A percentile compares a stretch with the other conserved stretches of the same genome.
phyloP scores from a whole-genome alignment of 23 red algal genomes.

The Gracilaria gracilis region DNA sequence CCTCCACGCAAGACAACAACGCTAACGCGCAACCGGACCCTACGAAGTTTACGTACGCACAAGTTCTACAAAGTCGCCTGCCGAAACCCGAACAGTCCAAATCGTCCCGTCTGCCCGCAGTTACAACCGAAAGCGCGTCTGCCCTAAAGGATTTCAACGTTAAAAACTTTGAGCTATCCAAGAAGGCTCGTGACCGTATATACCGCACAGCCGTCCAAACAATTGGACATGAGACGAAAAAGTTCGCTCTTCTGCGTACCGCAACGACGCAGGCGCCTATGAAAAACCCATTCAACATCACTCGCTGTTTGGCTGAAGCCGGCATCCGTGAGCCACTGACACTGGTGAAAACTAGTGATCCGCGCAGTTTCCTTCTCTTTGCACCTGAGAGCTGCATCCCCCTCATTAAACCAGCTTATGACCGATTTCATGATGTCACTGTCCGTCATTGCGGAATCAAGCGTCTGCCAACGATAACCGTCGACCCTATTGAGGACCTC shows the following conservation, averaged over 20 bases:
- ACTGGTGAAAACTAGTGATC: not conserved
- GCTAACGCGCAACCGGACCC: not conserved
- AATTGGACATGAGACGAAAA: not conserved
- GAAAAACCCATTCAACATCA: slow-evolving; percentile 1
- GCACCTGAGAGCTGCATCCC: not conserved
- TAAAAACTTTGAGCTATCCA: not conserved
- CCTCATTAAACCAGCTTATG: not conserved
- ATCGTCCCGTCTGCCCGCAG: not conserved
- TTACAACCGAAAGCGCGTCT: not conserved
- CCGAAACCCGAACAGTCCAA: not conserved
- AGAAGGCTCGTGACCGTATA: not conserved
- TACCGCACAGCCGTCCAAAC: not conserved
- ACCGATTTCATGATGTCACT: not conserved
- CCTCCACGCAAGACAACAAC: not conserved
- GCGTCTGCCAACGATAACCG: not conserved
- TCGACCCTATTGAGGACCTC: not conserved
- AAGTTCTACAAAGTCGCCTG: not conserved
- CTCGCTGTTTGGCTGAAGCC: not conserved
- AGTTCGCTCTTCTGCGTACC: not conserved
- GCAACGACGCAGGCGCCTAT: not conserved
- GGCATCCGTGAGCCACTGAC: not conserved
- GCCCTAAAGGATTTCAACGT: not conserved
- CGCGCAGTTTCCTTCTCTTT: not conserved
- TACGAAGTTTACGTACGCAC: not conserved
- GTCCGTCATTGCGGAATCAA: not conserved